These are phyloP conservation scores for Colletotrichum ledebouriae DNA, from an alignment of 2,329 filamentous ascomycete species.

Conservation along the genomic window DNA sequence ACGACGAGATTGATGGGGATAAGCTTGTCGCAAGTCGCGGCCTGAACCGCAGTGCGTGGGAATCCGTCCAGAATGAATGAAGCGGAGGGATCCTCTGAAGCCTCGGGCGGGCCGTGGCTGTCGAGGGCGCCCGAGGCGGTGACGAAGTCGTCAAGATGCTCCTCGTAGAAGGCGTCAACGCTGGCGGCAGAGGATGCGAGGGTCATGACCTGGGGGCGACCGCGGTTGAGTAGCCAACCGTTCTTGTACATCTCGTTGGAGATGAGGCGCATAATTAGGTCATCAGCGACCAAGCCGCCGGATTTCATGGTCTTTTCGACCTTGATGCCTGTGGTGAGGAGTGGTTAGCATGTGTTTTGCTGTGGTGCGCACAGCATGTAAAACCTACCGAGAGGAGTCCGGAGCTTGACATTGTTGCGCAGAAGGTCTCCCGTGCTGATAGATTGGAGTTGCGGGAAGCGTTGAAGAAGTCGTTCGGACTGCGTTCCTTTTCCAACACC, in stretches of 20 bases:
- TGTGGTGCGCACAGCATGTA: slow-evolving; percentile 8
- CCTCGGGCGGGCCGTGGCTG: slow-evolving; percentile 55
- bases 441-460: slow-evolving; percentile 89
- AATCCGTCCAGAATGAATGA: slow-evolving; percentile 98
- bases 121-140: slow-evolving; percentile 57
- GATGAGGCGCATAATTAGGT: slow-evolving; percentile 92
- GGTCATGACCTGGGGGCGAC: slow-evolving; percentile 64
- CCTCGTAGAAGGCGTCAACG: slow-evolving; percentile 50
- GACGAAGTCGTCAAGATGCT: slow-evolving; percentile 54
- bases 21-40: slow-evolving; percentile 79
- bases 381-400: slow-evolving; percentile 83
- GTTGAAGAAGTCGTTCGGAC: slow-evolving; percentile 85
- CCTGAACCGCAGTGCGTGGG: slow-evolving; percentile 88
- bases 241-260: slow-evolving; percentile 87
- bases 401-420: slow-evolving; percentile 90
- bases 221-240: slow-evolving; percentile 78
- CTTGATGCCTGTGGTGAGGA: slow-evolving; percentile 76
- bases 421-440: slow-evolving; percentile 96
- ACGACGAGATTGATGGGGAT: slow-evolving; percentile 97
- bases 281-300: slow-evolving; percentile 91
- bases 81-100: slow-evolving; percentile 79
- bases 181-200: slow-evolving; percentile 60
- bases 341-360: slow-evolving; percentile 17
- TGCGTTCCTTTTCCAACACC: slow-evolving; percentile 98
- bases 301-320: slow-evolving; percentile 90